Base-by-base conservation (phyloP, 257 asterid genomes). In the Petrea volubilis region DNA sequence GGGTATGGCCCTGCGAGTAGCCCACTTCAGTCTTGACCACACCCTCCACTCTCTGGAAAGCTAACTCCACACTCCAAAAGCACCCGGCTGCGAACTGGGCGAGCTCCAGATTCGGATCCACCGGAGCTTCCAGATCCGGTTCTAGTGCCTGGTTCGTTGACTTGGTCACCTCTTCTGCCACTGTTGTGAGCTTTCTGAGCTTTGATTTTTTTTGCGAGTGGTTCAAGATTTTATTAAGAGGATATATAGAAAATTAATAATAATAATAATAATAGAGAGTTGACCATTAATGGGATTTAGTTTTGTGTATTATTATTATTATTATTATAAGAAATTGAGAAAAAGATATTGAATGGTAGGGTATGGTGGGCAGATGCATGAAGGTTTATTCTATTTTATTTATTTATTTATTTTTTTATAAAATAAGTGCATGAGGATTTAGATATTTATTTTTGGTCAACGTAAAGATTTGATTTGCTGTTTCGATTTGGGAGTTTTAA, bases 51-150 rank as follows among this genome's bases (percentile, higher is more conserved):
- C 97, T 71, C 82, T 89, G 97, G 52, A 81, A 91, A 1, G 91
- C 72, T 77, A 91, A 44, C 28, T 91, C 97, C 50, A 91, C 90
- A 7, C 97, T 80, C 96, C 97, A 91, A 75, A 91, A 91, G 77
- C 96, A 91, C 0, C 97, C 97, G 38, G 96, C 97, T 0, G 82
- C 97, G 41, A 91, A 89, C 51, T 91, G 96, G 73, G 96, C 95
- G 23, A 87, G 58, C 65, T 87, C 96, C 57, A 84, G 85, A 51
- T 85, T 84, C 69, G 87, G 72, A 10, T 68, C 64, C 12, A 10
- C 56, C 40, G 92, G 87, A 8, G 75, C 18, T 33, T 90, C 92
- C 14, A 15, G 55, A 74, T 90, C 96, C 70, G 80, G 85, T 3
- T 79, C 80, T 2, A 67, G 67, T 0, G 94, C 94, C 47, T 87